phyloP scores from a whole-genome alignment of 2,329 filamentous ascomycete species.

The Nothomitra cinnamomea region DNA sequence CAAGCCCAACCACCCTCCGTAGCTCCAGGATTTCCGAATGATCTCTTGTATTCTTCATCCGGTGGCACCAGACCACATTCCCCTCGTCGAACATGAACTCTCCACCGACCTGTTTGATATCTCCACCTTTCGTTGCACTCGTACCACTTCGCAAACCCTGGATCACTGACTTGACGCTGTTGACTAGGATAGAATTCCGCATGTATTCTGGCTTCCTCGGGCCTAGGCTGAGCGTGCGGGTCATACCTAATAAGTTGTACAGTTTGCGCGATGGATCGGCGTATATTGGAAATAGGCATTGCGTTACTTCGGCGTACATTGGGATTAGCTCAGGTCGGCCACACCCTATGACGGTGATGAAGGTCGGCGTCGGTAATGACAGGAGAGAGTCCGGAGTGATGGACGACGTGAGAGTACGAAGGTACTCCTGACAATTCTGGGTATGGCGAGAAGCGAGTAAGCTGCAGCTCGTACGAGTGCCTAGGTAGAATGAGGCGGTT shows the following conservation, averaged over 20 bases:
- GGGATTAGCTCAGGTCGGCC: slow-evolving; percentile 35
- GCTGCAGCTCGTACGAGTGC: background rate
- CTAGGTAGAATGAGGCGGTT: background rate
- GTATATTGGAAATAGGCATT: slow-evolving; percentile 25
- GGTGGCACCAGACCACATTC: slow-evolving; percentile 57
- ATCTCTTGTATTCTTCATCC: slow-evolving; percentile 64
- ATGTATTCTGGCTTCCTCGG: slow-evolving; percentile 45
- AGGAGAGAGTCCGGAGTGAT: slow-evolving; percentile 30
- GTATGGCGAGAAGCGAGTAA: background rate
- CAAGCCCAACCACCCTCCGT: slow-evolving; percentile 4
- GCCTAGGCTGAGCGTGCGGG: slow-evolving; percentile 43
- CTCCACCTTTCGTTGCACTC: slow-evolving; percentile 44
- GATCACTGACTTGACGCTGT: slow-evolving; percentile 34
- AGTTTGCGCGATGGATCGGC: slow-evolving; percentile 53
- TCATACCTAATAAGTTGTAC: slow-evolving; percentile 53
- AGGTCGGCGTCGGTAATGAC: slow-evolving; percentile 36
- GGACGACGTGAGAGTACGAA: slow-evolving; percentile 42
- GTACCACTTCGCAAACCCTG: slow-evolving; percentile 41
- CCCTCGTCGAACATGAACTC: slow-evolving; percentile 56
- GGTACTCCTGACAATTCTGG: slow-evolving; percentile 61
- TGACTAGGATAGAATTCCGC: slow-evolving; percentile 31
- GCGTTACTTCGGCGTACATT: slow-evolving; percentile 4
- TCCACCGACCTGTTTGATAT: slow-evolving; percentile 53
- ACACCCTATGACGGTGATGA: slow-evolving; percentile 55
- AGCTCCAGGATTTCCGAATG: slow-evolving; percentile 56